Evolutionary conservation across 495 filamentous ascomycete genomes (phyloP).

Genomic region (Podospora comata): DNA sequence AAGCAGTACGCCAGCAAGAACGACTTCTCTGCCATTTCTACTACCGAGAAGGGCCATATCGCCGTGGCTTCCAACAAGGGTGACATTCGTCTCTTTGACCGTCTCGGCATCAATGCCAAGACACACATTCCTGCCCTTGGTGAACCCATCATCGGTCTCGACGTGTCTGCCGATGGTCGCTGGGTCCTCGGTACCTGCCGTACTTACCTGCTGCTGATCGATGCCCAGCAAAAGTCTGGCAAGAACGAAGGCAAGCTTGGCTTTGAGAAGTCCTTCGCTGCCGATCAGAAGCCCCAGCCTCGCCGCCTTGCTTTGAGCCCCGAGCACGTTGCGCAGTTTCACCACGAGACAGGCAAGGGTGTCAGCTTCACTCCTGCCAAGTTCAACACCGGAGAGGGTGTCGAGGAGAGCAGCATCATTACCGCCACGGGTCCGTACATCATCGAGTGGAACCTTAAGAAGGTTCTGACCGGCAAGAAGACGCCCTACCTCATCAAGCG

Average conservation of each 20-base stretch:
- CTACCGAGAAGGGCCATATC: constrained; percentile 92
- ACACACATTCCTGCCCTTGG: constrained; percentile 94
- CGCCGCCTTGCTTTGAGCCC: constrained; percentile 85
- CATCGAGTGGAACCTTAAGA: constrained; percentile 92
- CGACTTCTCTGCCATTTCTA: constrained; percentile 89
- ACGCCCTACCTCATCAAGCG: constrained; percentile 95
- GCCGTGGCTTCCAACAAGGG: constrained; percentile 97
- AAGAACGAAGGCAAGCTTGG: constrained; percentile 98
- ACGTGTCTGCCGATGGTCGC: constrained; percentile 89
- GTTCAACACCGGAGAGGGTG: constrained; percentile 87
- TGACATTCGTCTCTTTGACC: constrained; percentile 94
- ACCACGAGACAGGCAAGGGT: constrained; percentile 84
- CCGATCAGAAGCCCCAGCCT: constrained; percentile 89
- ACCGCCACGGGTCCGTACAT: constrained; percentile 98
- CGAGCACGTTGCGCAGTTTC: constrained; percentile 91
- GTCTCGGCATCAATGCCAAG: constrained; percentile 94
- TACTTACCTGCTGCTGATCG: constrained; percentile 91
- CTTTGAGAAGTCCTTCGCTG: constrained; percentile 89
- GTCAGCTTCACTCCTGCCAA: constrained; percentile 85
- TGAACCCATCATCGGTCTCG: constrained; percentile 90
- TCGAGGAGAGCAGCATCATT: constrained; percentile 83
- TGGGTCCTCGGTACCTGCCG: constrained; percentile 94
- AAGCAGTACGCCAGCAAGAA: constrained; percentile 97
- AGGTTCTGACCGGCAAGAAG: constrained; percentile 70
- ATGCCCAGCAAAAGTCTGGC: constrained; percentile 83